Evolutionary conservation across 225 moss, liverwort and hornwort species (phyloP).

Genomic region (Antitrichia curtipendula): DNA sequence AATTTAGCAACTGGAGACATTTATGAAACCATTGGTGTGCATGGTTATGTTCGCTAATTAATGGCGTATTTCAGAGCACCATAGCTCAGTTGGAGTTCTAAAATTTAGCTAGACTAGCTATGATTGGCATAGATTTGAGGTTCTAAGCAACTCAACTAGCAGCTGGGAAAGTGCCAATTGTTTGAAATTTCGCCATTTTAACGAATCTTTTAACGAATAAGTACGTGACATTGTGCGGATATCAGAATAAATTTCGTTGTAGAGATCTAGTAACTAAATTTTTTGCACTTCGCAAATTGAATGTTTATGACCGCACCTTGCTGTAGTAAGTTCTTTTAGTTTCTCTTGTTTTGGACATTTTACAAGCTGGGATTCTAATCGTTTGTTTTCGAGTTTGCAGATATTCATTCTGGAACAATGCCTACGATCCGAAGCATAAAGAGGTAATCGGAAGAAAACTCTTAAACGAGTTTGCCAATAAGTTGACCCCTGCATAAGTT

Average conservation of each 20-base stretch:
- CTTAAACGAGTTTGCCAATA: not conserved
- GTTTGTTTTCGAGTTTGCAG: not conserved
- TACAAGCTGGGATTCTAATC: not conserved
- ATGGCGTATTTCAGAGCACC: not conserved
- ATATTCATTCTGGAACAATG: conserved; percentile 75
- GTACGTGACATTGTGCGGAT: not conserved
- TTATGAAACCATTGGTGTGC: not conserved
- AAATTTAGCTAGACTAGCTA: not conserved
- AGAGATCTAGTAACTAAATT: not conserved
- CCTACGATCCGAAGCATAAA: conserved; percentile 53
- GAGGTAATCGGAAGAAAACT: conserved; percentile 5
- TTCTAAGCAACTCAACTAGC: not conserved
- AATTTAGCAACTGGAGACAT: not conserved
- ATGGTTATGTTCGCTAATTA: not conserved
- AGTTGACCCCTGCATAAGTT: not conserved
- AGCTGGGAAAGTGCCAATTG: not conserved
- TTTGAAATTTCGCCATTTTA: not conserved
- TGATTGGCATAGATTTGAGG: not conserved
- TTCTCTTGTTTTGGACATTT: not conserved
- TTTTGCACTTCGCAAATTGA: not conserved
- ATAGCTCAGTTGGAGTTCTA: not conserved
- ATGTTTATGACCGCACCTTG: not conserved
- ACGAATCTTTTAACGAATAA: not conserved
- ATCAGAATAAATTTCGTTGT: not conserved
- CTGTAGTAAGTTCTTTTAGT: not conserved